phyloP scores from a whole-genome alignment of 2,329 filamentous ascomycete species.

The Cladophialophora bantiana region DNA sequence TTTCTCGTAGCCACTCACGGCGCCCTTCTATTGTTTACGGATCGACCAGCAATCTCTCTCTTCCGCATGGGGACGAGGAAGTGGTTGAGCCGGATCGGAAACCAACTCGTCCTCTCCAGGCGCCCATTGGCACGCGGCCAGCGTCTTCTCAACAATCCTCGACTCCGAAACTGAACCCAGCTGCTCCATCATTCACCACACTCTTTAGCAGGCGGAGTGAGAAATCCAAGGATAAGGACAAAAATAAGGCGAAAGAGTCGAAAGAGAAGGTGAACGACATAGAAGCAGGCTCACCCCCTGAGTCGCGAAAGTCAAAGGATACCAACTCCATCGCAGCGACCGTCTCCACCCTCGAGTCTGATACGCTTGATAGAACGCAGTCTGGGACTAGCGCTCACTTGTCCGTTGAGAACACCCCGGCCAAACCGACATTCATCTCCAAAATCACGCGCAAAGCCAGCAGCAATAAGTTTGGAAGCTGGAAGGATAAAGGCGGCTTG shows the following conservation, averaged over 20 bases:
- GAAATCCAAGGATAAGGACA: constrained; percentile 50
- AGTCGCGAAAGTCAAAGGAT: constrained; percentile 54
- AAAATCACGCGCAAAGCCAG: constrained; percentile 60
- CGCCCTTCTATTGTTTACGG: constrained; percentile 81
- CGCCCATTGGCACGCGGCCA: constrained; percentile 81
- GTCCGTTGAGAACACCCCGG: constrained; percentile 37
- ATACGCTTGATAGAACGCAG: constrained; percentile 56
- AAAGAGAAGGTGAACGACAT: constrained; percentile 41
- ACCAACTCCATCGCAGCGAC: constrained; percentile 51
- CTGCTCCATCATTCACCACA: constrained; percentile 85
- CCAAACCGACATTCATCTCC: constrained; percentile 59
- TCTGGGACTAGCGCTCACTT: constrained; percentile 47
- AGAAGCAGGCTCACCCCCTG: constrained; percentile 52
- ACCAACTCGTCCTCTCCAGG: constrained; percentile 62
- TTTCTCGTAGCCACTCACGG: constrained; percentile 79
- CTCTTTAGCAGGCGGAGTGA: constrained; percentile 65
- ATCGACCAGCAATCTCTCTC: constrained; percentile 69
- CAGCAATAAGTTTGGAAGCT: constrained; percentile 59
- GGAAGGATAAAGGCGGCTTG: constrained; percentile 56
- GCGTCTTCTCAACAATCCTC: constrained; percentile 59
- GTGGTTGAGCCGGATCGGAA: constrained; percentile 47
- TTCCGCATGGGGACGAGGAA: constrained; percentile 57
- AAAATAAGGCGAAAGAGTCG: constrained; percentile 45
- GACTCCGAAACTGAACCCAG: constrained; percentile 77
- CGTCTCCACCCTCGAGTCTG: constrained; percentile 55